Conservation (phyloP, 805 yeast genomes). For the Barnettozyma pratensis region DNA sequence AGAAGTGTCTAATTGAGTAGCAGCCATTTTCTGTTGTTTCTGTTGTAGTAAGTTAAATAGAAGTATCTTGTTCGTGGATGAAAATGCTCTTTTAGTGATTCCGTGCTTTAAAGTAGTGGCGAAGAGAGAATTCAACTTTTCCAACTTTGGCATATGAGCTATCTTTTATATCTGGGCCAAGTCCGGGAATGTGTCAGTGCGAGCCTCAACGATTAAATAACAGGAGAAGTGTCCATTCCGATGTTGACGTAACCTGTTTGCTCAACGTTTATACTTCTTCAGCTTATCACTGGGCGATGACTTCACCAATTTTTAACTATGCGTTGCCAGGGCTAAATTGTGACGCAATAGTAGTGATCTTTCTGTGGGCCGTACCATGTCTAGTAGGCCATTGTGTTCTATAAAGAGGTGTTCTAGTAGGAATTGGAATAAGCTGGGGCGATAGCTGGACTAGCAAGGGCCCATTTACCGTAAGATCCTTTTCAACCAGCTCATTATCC, state of each 20-base stretch:
- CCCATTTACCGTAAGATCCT: too few species aligned
- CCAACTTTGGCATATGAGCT: neutral
- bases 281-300: neutral
- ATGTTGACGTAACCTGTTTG: neutral
- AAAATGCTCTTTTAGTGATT: neutral
- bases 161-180: neutral
- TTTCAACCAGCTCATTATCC: too few species aligned
- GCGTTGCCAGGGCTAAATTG: neutral
- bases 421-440: too few species aligned
- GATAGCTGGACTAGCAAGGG: too few species aligned
- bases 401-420: neutral
- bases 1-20: slow-evolving; percentile 3
- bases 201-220: neutral
- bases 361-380: neutral
- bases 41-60: slow-evolving; percentile 4
- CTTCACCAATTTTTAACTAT: neutral
- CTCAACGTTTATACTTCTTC: neutral
- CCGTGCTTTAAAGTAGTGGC: too few species aligned
- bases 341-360: neutral
- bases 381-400: neutral
- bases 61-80: neutral
- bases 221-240: neutral
- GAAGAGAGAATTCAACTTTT: neutral
- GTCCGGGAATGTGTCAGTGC: neutral
- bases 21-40: slow-evolving; percentile 4